phyloP scores from a whole-genome alignment of 768 basidiomycete species.

The Leccinum broughii region DNA sequence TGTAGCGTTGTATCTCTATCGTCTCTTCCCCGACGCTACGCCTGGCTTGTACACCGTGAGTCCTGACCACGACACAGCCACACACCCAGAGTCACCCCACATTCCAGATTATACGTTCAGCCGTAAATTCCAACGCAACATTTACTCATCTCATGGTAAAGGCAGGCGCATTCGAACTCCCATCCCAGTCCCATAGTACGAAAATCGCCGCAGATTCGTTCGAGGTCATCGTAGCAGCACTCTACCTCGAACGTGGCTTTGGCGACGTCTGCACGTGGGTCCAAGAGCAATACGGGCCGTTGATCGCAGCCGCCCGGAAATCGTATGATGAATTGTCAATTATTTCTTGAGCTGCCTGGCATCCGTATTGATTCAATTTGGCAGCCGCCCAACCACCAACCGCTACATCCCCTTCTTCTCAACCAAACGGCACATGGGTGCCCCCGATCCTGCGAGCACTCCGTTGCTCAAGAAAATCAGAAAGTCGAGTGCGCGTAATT shows the following conservation, averaged over 20 bases:
- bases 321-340: constrained; percentile 31
- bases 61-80: not conserved
- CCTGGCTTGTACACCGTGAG: constrained; percentile 40
- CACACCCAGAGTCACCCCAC: not conserved
- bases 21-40: constrained; percentile 31
- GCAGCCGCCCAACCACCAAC: constrained; percentile 14
- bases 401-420: constrained; percentile 2
- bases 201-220: constrained; percentile 49
- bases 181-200: constrained; percentile 20
- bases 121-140: constrained; percentile 37
- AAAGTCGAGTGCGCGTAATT: constrained; percentile 17
- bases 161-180: constrained; percentile 29
- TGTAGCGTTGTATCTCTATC: constrained; percentile 41
- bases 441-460: constrained; percentile 8
- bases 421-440: constrained; percentile 14
- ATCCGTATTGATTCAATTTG: constrained; percentile 10
- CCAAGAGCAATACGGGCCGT: constrained; percentile 37
- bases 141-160: constrained; percentile 41
- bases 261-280: constrained; percentile 41
- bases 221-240: constrained; percentile 47
- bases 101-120: constrained; percentile 25
- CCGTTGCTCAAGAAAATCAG: constrained; percentile 23
- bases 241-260: constrained; percentile 41
- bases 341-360: not conserved
- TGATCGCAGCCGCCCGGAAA: constrained; percentile 35